A percentile compares a stretch with the other conserved stretches of the same genome.
Evolutionary conservation across 2,329 filamentous ascomycete species (phyloP).

Genomic region (Cercospora citrullina): DNA sequence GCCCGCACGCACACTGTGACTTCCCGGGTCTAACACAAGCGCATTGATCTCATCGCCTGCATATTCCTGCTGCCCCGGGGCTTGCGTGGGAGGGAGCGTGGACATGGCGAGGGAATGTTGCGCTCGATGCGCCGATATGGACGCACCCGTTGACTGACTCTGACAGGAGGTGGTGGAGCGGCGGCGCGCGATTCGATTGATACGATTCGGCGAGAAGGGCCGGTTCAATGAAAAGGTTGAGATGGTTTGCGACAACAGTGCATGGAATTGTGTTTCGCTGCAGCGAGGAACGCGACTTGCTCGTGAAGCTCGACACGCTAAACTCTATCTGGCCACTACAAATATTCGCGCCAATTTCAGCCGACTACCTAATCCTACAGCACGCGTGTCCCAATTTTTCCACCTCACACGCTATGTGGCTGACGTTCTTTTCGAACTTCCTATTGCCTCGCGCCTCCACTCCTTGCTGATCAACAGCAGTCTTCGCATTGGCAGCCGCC

Average conservation of each 20-base stretch:
- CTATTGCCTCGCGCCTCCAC: neutral
- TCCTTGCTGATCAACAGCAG: neutral
- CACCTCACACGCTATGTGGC: neutral
- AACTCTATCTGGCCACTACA: neutral
- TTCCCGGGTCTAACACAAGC: constrained; percentile 93
- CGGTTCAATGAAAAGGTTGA: neutral
- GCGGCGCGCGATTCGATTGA: neutral
- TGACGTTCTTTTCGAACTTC: neutral
- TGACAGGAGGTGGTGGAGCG: no score
- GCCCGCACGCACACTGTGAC: constrained; percentile 84
- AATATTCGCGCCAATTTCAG: neutral
- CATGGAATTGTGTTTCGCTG: neutral
- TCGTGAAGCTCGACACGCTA: constrained; percentile 2
- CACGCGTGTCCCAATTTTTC: neutral
- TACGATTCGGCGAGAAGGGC: neutral
- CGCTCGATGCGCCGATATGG: constrained; percentile 1
- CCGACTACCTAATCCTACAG: neutral
- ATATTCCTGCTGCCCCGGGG: constrained; percentile 48
- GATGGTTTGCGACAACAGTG: neutral
- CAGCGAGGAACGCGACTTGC: constrained; percentile 2
- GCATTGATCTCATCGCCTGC: constrained; percentile 91
- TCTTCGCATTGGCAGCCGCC: no score
- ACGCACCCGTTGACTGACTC: no score
- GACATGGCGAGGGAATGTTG: constrained; percentile 20
- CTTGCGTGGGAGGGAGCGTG: constrained; percentile 34